Conservation (phyloP, 2,329 filamentous ascomycete genomes). For the Penicillium sp. region DNA sequence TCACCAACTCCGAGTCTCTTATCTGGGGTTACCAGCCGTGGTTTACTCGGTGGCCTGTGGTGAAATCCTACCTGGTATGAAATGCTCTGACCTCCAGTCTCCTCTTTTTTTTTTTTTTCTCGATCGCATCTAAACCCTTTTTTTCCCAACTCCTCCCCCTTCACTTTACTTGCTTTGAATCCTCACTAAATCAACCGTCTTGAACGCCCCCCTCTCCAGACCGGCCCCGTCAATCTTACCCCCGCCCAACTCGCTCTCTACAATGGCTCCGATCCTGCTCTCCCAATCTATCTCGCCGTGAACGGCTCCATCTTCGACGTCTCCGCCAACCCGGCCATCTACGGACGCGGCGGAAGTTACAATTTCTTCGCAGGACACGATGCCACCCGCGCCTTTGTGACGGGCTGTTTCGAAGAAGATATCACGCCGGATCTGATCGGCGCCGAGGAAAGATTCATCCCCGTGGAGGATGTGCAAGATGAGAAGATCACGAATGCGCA, state of each 20-base stretch:
- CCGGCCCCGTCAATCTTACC: conserved; percentile 63
- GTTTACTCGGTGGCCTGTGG: conserved; percentile 53
- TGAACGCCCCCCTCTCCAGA: conserved; percentile 25
- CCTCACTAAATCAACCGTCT: no score
- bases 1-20: conserved; percentile 63
- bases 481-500: conserved; percentile 31
- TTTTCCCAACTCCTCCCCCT: neutral
- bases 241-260: conserved; percentile 66
- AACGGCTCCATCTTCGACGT: conserved; percentile 64
- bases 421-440: conserved; percentile 77
- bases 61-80: conserved; percentile 56
- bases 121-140: neutral
- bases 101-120: neutral
- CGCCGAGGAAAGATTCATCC: conserved; percentile 75
- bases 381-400: conserved; percentile 82
- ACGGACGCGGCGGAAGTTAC: conserved; percentile 82
- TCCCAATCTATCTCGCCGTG: conserved; percentile 85
- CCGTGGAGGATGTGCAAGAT: conserved; percentile 56
- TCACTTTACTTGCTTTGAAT: no score
- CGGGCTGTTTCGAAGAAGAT: conserved; percentile 86
- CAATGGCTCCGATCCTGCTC: conserved; percentile 67
- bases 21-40: conserved; percentile 63
- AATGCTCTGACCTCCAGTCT: neutral
- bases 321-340: conserved; percentile 49
- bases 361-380: conserved; percentile 80